These are phyloP conservation scores for Theobroma cacao DNA, from an alignment of 345 rosid species.

Conservation along the genomic window DNA sequence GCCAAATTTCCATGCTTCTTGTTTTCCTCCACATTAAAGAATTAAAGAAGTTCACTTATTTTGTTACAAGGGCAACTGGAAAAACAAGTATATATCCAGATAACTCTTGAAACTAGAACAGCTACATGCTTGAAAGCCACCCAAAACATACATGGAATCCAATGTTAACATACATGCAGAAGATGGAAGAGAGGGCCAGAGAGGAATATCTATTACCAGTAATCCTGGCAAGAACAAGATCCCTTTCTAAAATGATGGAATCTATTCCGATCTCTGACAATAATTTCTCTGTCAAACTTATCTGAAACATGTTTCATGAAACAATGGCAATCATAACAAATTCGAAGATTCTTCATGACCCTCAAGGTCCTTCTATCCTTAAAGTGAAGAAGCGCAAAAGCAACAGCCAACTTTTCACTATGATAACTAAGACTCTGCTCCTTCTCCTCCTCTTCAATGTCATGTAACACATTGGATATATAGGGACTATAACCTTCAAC, in stretches of 20 bases:
- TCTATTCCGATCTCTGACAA: conserved; percentile 40
- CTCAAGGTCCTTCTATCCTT: conserved; percentile 28
- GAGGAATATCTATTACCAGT: not conserved
- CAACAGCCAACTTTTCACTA: conserved; percentile 55
- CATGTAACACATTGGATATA: conserved; percentile 36
- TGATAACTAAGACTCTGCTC: conserved; percentile 43
- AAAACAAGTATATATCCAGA: too few species aligned
- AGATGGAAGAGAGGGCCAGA: not conserved
- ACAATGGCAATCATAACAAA: conserved; percentile 40
- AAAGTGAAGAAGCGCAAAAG: conserved; percentile 31
- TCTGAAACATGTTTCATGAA: conserved; percentile 45
- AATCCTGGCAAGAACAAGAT: conserved; percentile 33
- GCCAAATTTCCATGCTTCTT: too few species aligned
- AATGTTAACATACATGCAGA: not conserved
- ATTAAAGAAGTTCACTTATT: too few species aligned
- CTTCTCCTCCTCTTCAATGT: conserved; percentile 59
- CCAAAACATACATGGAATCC: not conserved
- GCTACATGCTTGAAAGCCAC: not conserved
- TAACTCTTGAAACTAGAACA: not conserved
- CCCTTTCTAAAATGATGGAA: conserved; percentile 51
- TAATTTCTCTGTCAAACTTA: conserved; percentile 32
- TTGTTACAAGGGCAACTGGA: too few species aligned
- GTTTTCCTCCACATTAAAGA: too few species aligned
- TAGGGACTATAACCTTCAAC: conserved; percentile 35
- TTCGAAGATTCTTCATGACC: conserved; percentile 48